Evolutionary conservation across 2,329 filamentous ascomycete genomes (phyloP).

Genomic region (Tolypocladium tundrense): DNA sequence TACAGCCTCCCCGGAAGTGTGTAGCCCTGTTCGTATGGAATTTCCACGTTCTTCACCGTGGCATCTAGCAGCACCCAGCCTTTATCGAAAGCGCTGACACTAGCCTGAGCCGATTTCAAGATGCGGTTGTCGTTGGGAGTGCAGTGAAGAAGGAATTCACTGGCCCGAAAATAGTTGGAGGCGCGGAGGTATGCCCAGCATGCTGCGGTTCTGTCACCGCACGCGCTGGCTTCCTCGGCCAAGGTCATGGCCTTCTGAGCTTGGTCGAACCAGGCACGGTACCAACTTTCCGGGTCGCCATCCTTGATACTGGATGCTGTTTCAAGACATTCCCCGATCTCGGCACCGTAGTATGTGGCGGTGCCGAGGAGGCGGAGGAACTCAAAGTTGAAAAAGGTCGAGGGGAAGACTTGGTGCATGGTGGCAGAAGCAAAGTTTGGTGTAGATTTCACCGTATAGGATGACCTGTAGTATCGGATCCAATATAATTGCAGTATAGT

Average conservation of each 20-base stretch:
- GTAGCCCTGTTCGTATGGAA: constrained; percentile 24
- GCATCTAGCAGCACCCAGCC: constrained; percentile 18
- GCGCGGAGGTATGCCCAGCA: constrained; percentile 27
- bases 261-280: constrained; percentile 19
- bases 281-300: constrained; percentile 28
- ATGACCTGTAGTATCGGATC: background rate
- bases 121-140: constrained; percentile 14
- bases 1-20: constrained; percentile 26
- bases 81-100: constrained; percentile 14
- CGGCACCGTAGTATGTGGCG: constrained; percentile 22
- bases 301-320: constrained; percentile 25
- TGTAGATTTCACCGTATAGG: constrained; percentile 6
- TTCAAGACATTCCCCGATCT: constrained; percentile 29
- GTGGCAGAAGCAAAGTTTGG: constrained; percentile 3
- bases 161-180: constrained; percentile 28
- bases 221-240: constrained; percentile 19
- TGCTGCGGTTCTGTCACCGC: constrained; percentile 19
- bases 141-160: constrained; percentile 18
- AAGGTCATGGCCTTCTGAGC: constrained; percentile 20
- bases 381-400: constrained; percentile 32
- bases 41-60: constrained; percentile 17
- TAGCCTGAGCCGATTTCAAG: constrained; percentile 13
- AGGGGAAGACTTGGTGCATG: constrained; percentile 20
- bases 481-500: background rate
- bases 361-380: constrained; percentile 27